Evolutionary conservation across 2,329 filamentous ascomycete genomes (phyloP).

Genomic region (Thyridium curvatum): DNA sequence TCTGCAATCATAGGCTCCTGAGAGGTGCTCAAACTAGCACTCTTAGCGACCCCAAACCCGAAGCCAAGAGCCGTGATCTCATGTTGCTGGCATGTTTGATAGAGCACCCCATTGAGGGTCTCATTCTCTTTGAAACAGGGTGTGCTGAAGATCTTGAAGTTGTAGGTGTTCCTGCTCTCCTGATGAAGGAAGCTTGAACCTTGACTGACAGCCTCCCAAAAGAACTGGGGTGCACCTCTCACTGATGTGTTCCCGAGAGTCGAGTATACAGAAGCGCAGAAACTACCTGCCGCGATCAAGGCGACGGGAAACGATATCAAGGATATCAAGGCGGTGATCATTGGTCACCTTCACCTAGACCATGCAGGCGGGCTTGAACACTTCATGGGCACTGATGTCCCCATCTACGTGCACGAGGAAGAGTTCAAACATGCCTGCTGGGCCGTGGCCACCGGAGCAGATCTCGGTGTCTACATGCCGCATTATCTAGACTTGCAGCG

Average conservation of each 20-base stretch:
- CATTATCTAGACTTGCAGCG: constrained; percentile 9
- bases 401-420: constrained; percentile 39
- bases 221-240: constrained; percentile 25
- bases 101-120: no score
- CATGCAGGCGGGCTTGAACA: constrained; percentile 40
- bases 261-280: constrained; percentile 21
- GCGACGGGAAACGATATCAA: constrained; percentile 32
- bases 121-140: no score
- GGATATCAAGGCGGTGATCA: constrained; percentile 37
- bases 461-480: constrained; percentile 11
- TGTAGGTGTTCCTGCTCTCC: no score
- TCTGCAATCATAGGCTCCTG: no score
- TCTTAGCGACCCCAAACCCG: no score
- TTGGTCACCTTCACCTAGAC: constrained; percentile 40
- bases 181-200: not conserved
- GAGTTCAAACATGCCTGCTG: constrained; percentile 39
- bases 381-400: constrained; percentile 32
- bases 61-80: no score
- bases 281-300: constrained; percentile 20
- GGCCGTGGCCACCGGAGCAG: constrained; percentile 29
- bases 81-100: no score
- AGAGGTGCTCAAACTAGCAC: no score
- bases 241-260: constrained; percentile 30
- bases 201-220: not conserved
- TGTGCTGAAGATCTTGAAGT: no score